A percentile compares a stretch with the other conserved stretches of the same genome.
These are phyloP conservation scores for Diplocarpon rosae DNA, from an alignment of 2,329 filamentous ascomycete species.

Conservation along the genomic window DNA sequence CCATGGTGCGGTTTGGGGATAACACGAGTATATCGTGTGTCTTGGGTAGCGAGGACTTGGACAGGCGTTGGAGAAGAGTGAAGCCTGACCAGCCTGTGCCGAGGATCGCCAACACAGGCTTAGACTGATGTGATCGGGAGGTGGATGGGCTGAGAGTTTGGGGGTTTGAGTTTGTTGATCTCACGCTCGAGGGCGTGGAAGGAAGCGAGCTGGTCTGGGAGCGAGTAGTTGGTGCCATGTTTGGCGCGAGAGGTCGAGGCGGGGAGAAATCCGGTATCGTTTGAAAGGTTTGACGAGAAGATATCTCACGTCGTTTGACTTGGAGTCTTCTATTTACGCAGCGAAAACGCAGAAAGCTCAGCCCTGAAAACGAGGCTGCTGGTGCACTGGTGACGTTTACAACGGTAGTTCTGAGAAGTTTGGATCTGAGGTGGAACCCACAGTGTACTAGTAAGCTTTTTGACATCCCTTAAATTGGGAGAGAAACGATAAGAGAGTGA, in stretches of 20 bases:
- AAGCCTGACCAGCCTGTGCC: constrained; percentile 33
- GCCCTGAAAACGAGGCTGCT: too few species aligned
- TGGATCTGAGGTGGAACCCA: too few species aligned
- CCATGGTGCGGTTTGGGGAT: constrained; percentile 32
- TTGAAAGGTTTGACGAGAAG: neutral
- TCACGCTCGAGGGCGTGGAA: neutral
- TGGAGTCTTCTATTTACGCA: too few species aligned
- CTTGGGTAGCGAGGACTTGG: constrained; percentile 17
- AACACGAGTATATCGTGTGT: constrained; percentile 32
- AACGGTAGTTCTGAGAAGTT: too few species aligned
- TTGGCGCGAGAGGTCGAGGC: neutral
- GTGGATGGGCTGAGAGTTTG: neutral
- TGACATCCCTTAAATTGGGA: too few species aligned
- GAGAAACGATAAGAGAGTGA: too few species aligned
- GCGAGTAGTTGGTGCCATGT: constrained; percentile 3
- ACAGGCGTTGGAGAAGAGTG: constrained; percentile 29
- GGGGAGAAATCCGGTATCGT: neutral
- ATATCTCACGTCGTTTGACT: too few species aligned
- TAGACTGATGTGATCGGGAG: neutral
- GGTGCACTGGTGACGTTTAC: too few species aligned
- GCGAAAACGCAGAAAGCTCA: too few species aligned
- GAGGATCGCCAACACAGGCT: constrained; percentile 22
- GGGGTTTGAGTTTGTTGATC: too few species aligned
- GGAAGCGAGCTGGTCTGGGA: neutral
- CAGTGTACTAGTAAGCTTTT: too few species aligned